These are phyloP conservation scores for Cucurbita maxima DNA, from an alignment of 306 rosid species.

Conservation along the genomic window DNA sequence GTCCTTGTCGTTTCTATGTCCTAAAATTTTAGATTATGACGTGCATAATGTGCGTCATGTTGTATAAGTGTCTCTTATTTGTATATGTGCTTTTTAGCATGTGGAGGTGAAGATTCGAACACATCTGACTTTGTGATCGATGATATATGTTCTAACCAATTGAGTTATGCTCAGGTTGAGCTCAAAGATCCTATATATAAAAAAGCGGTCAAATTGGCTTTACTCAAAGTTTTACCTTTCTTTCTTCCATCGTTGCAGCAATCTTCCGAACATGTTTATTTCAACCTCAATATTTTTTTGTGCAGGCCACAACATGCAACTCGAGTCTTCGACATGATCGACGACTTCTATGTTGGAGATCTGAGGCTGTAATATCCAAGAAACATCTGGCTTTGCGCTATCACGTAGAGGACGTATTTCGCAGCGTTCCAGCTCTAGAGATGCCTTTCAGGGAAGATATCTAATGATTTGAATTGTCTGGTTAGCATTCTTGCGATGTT, in stretches of 20 bases:
- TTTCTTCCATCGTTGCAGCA: background rate
- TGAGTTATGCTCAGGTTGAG: background rate
- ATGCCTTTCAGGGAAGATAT: background rate
- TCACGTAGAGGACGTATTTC: background rate
- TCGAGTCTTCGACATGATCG: constrained; percentile 83
- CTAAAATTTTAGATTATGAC: no score
- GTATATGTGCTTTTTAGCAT: no score
- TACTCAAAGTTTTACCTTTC: background rate
- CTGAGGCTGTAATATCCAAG: constrained; percentile 15
- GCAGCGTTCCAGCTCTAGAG: background rate
- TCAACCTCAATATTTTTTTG: constrained; percentile 4
- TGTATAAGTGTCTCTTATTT: no score
- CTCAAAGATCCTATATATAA: background rate
- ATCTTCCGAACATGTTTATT: background rate
- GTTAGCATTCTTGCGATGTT: background rate
- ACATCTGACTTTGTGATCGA: no score
- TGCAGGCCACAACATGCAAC: constrained; percentile 90
- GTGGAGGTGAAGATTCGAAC: no score
- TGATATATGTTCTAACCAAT: no score
- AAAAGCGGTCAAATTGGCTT: background rate
- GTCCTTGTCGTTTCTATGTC: no score
- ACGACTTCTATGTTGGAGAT: constrained; percentile 69
- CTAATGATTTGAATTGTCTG: background rate
- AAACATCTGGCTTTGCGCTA: background rate
- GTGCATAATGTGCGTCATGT: no score